phyloP scores from a whole-genome alignment of 805 yeast species.

The Wickerhamomyces subpelliculosus region DNA sequence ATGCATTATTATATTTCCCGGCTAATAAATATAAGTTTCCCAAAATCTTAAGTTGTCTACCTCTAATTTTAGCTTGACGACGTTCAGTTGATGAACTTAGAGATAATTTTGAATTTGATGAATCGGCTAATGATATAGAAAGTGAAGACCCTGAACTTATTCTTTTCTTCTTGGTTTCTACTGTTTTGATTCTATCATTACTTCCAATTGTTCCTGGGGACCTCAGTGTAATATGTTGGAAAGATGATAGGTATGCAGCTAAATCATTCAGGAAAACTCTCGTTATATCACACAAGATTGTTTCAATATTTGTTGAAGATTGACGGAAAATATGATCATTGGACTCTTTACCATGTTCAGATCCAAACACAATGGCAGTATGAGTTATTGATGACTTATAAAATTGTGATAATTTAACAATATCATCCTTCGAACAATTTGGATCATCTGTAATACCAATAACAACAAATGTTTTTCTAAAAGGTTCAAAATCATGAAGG shows the following conservation, averaged over 20 bases:
- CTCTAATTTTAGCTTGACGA: constrained; percentile 43
- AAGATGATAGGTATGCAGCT: constrained; percentile 64
- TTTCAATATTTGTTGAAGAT: constrained; percentile 35
- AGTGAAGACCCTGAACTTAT: constrained; percentile 22
- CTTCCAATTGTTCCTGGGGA: constrained; percentile 69
- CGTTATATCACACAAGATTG: constrained; percentile 68
- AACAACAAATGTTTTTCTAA: constrained; percentile 65
- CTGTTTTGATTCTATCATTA: constrained; percentile 33
- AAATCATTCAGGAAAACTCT: constrained; percentile 55
- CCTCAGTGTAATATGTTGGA: constrained; percentile 71
- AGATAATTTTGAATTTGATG: constrained; percentile 29
- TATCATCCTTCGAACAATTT: constrained; percentile 17
- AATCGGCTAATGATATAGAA: constrained; percentile 16
- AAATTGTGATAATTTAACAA: constrained; percentile 33
- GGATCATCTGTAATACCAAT: constrained; percentile 33
- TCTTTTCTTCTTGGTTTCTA: constrained; percentile 34
- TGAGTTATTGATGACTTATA: constrained; percentile 52
- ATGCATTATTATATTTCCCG: constrained; percentile 69
- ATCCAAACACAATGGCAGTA: constrained; percentile 45
- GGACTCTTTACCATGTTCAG: neutral
- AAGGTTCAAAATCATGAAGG: constrained; percentile 86
- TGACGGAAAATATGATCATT: constrained; percentile 5
- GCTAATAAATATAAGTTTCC: constrained; percentile 76
- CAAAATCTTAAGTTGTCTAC: constrained; percentile 67
- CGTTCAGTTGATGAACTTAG: constrained; percentile 27